Conservation (phyloP, 2,329 filamentous ascomycete genomes). For the Trichoderma lentiforme region DNA sequence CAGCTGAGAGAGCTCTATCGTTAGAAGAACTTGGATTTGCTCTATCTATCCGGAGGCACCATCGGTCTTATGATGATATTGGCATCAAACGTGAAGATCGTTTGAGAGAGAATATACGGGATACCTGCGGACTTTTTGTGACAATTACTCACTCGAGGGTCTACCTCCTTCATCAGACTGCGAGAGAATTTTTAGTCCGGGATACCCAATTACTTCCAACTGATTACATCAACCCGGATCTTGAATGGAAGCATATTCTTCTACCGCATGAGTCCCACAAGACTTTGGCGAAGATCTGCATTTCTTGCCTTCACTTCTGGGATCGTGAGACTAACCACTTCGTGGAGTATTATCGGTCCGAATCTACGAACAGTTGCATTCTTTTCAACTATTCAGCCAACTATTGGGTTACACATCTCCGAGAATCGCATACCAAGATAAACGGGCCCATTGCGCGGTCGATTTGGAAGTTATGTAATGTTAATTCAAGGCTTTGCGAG, state of each 20-base stretch:
- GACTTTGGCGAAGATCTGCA: slow-evolving; percentile 21
- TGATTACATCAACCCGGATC: not conserved
- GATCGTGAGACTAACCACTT: no score
- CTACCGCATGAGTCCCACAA: slow-evolving; percentile 15
- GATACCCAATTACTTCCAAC: not conserved
- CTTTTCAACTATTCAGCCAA: slow-evolving; percentile 21
- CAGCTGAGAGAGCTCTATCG: slow-evolving; percentile 24
- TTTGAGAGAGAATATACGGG: slow-evolving; percentile 21
- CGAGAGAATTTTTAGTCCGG: slow-evolving; percentile 24
- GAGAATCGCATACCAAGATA: not conserved
- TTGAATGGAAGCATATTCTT: slow-evolving; percentile 15
- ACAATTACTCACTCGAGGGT: slow-evolving; percentile 20
- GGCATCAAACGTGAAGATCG: not conserved
- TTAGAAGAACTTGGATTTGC: slow-evolving; percentile 25
- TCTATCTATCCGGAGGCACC: slow-evolving; percentile 16
- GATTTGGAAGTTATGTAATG: not conserved
- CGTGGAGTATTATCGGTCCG: no score
- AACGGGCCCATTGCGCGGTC: not conserved
- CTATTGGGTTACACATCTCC: slow-evolving; percentile 19
- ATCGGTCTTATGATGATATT: slow-evolving; percentile 16
- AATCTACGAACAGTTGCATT: not conserved
- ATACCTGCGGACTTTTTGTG: slow-evolving; percentile 33
- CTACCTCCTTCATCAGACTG: slow-evolving; percentile 27
- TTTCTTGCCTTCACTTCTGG: slow-evolving; percentile 8
- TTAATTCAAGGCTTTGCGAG: not conserved